Conservation (phyloP, 2,329 filamentous ascomycete species). For the Colletotrichum truncatum region DNA sequence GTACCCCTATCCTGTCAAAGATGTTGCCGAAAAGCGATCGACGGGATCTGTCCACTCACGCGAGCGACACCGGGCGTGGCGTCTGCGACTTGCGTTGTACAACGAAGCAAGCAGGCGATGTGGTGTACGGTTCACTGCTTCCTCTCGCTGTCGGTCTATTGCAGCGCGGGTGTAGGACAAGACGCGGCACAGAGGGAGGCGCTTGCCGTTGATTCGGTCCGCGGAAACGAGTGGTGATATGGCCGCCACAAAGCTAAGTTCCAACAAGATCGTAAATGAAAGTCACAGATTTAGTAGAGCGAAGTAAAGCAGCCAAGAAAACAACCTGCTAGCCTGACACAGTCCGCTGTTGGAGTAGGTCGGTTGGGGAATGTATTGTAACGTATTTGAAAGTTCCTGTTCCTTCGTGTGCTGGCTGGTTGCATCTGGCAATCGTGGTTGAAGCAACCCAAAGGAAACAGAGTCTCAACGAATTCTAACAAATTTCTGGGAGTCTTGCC, state of each 20-base stretch:
- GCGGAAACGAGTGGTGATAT: neutral
- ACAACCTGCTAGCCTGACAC: neutral
- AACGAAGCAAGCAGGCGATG: neutral
- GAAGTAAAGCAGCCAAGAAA: neutral
- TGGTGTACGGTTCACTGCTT: neutral
- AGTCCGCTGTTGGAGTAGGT: neutral
- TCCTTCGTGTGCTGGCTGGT: constrained; percentile 7
- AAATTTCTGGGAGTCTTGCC: neutral
- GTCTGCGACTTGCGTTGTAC: constrained; percentile 1
- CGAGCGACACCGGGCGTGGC: neutral
- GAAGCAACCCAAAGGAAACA: neutral
- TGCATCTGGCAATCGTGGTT: constrained; percentile 13
- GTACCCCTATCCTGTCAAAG: neutral
- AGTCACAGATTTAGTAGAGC: neutral
- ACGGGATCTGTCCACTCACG: neutral
- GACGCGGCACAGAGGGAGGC: neutral
- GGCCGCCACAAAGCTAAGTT: neutral
- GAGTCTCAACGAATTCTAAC: neutral
- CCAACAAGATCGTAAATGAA: neutral
- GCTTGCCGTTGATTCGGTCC: neutral
- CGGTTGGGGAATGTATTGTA: neutral
- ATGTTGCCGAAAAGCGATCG: neutral
- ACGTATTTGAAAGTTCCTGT: neutral
- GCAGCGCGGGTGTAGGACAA: constrained; percentile 4
- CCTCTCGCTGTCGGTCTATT: neutral